Evolutionary conservation across 2,329 filamentous ascomycete species (phyloP), one percentile per base, ranked within the genome.

Genomic region (Colletotrichum truncatum): DNA sequence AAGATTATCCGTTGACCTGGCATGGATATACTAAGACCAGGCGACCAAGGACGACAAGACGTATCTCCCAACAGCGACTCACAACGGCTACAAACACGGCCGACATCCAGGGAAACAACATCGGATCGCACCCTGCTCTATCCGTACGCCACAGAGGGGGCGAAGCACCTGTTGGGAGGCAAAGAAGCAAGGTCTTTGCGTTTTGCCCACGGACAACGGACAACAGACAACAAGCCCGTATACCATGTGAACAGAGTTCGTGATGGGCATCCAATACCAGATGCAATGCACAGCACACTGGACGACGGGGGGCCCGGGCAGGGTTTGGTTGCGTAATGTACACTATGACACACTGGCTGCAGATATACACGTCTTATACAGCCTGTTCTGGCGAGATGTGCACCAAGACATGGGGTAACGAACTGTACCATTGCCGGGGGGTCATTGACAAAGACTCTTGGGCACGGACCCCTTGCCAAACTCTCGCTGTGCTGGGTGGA

Each of bases 401-500:
- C 14, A 43, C 16, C 28, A 28, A 6, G 23, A 16, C 10, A 8
- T 6, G 41, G 41, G 53, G 54, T 49, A 58, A 5, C 14, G 11
- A 9, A n/a, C 21, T 43, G 57, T 56, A 66, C 16, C 26, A 21
- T 8, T 6, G 32, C 8, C 23, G 36, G 25, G 25, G 39, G 60
- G 41, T 38, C 41, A 48, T 51, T 46, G 26, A 10, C 14, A 28
- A 38, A 30, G 23, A 39, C 25, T 55, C 32, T 23, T 6, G 43
- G 32, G 62, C 62, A 62, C 57, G 62, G 62, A 14, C 36, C 57
- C 43, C 43, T 55, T 21, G 41, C 62, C 48, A 46, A 65, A 49
- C 26, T 62, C 48, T 55, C 21, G 28, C 6, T 36, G 14, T 18
- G 16, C 56, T 16, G 28, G 63, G 49, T 62, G 62, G 62, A 38